Percentiles rank a stretch among this genome's conserved stretches.
phyloP scores from a whole-genome alignment of 768 basidiomycete species.

The Suillus fuscotomentosus region DNA sequence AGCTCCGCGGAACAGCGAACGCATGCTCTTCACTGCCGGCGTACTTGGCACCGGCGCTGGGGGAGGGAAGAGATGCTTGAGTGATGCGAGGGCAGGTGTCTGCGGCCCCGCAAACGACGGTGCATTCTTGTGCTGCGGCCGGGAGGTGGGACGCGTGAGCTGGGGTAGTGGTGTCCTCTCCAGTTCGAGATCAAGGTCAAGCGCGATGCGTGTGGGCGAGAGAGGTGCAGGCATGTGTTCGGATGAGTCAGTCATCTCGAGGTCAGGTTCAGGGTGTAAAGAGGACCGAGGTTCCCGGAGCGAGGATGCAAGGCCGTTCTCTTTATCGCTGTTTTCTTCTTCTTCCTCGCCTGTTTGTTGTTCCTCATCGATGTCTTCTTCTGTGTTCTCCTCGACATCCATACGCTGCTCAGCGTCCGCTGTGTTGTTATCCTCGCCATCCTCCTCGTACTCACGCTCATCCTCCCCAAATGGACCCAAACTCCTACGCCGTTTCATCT shows the following conservation, averaged over 20 bases:
- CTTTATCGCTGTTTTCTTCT: conserved; percentile 12
- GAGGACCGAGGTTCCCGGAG: neutral
- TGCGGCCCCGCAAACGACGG: conserved; percentile 5
- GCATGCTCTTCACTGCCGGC: conserved; percentile 29
- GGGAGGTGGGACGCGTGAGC: neutral
- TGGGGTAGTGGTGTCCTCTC: conserved; percentile 7
- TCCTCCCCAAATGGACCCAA: conserved; percentile 18
- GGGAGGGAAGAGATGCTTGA: conserved; percentile 31
- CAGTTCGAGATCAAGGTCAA: conserved; percentile 1
- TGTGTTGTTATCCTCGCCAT: conserved; percentile 43
- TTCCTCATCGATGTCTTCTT: conserved; percentile 10
- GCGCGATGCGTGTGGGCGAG: neutral
- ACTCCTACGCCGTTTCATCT: conserved; percentile 30
- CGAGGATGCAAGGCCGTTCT: conserved; percentile 7
- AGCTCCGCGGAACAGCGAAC: conserved; percentile 28
- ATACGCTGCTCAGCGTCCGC: conserved; percentile 28
- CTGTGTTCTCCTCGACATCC: conserved; percentile 38
- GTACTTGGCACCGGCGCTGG: conserved; percentile 15
- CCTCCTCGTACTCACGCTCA: conserved; percentile 29
- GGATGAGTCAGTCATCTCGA: conserved; percentile 11
- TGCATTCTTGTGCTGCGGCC: neutral
- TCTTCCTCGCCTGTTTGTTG: neutral
- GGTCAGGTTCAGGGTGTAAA: neutral
- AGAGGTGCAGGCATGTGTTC: conserved; percentile 10
- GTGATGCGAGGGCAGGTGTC: conserved; percentile 29